Evolutionary conservation across 2,329 filamentous ascomycete genomes (phyloP).

Genomic region (Paecilomyces fulvus): DNA sequence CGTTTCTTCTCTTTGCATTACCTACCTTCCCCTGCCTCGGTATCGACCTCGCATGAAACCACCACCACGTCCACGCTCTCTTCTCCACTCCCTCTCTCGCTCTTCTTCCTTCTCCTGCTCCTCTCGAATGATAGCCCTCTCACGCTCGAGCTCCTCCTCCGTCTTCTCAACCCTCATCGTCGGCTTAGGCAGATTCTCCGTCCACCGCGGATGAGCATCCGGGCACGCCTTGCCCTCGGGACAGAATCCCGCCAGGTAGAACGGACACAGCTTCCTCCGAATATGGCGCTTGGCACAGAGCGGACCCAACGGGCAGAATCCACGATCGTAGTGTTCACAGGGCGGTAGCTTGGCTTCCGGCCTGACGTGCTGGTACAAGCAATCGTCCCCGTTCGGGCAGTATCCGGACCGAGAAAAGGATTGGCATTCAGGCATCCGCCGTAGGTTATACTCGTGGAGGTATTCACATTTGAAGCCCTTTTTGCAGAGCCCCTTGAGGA

Average conservation of each 20-base stretch:
- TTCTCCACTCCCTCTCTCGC: conserved; percentile 45
- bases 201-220: conserved; percentile 74
- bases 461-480: conserved; percentile 97
- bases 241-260: conserved; percentile 90
- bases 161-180: conserved; percentile 61
- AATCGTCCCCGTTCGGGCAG: conserved; percentile 95
- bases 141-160: conserved; percentile 57
- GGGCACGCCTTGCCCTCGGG: conserved; percentile 71
- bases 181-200: conserved; percentile 53
- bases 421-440: conserved; percentile 97
- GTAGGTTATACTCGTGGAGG: conserved; percentile 94
- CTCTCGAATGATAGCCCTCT: conserved; percentile 47
- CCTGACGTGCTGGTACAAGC: conserved; percentile 83
- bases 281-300: conserved; percentile 84
- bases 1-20: conserved; percentile 11
- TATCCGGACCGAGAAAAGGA: conserved; percentile 91
- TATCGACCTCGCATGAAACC: conserved; percentile 36
- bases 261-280: conserved; percentile 68
- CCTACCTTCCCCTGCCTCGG: conserved; percentile 38
- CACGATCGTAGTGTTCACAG: conserved; percentile 86
- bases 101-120: conserved; percentile 51
- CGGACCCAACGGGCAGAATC: conserved; percentile 88
- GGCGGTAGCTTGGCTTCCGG: conserved; percentile 69
- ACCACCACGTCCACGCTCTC: conserved; percentile 43
- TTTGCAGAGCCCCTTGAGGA: conserved; percentile 93